Evolutionary conservation across 78 protist genomes (phyloP).

Genomic region (Mastigamoeba balamuthi): DNA sequence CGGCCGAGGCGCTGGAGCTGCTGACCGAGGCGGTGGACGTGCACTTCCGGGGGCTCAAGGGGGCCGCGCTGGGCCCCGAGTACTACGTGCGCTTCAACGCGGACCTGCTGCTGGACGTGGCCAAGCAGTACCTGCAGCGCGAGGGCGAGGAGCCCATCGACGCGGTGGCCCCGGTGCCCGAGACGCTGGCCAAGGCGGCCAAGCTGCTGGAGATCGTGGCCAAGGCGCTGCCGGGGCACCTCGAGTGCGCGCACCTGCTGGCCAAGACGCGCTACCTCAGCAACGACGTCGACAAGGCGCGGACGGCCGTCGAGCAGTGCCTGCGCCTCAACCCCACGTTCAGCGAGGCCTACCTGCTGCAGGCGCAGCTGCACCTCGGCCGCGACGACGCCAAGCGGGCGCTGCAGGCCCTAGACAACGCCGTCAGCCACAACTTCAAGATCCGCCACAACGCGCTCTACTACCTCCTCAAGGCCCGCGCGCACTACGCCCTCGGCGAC

Average conservation of each 20-base stretch:
- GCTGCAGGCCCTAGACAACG: conserved; percentile 13
- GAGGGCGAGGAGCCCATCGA: conserved; percentile 12
- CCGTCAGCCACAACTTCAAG: conserved; percentile 26
- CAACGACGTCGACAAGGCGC: conserved; percentile 17
- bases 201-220: conserved; percentile 1
- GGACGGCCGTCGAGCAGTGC: background rate
- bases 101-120: conserved; percentile 15
- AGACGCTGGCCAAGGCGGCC: background rate
- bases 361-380: conserved; percentile 22
- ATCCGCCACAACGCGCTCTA: conserved; percentile 31
- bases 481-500: background rate
- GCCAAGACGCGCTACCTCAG: conserved; percentile 7
- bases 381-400: background rate
- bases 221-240: conserved; percentile 7
- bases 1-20: background rate
- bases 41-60: background rate
- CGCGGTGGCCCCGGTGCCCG: background rate
- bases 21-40: conserved; percentile 1
- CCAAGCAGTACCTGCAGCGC: conserved; percentile 13
- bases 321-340: background rate
- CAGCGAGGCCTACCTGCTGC: conserved; percentile 26
- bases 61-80: background rate
- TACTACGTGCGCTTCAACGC: conserved; percentile 31
- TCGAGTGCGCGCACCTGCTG: conserved; percentile 14
- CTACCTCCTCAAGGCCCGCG: conserved; percentile 22